Base-by-base conservation (phyloP, 116 monocot species). In the Iris pallida region DNA sequence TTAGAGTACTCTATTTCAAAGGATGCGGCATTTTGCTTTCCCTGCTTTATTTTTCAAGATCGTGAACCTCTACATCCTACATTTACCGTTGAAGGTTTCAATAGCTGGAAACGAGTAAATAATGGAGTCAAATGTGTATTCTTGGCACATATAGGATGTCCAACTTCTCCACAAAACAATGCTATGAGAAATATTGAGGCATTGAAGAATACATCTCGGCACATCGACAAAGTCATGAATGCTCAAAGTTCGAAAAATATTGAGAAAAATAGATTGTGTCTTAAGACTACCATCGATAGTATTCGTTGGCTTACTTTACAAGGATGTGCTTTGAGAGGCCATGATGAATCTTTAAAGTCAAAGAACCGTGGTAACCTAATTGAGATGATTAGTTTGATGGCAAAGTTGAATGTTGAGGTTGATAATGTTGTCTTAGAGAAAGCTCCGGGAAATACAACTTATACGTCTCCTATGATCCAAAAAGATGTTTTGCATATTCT, bases 401-500 rank as follows among this genome's bases (percentile, higher is more conserved):
- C 75, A 14, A 45, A 6, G 13, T 52, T 61, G 55, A 43, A 55
- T 44, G 45, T 45, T 6, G 15, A 68, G 6, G 55, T 55, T 41
- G 54, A 7, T 40, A 13, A 53, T 6, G 5, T 68, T 13, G 53
- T 66, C 40, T 20, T 75, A 48, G 68, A 75, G 5, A 75, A 68
- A 63, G 58, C 69, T 62, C 62, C 14, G 20, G 3, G 19, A 43
- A 53, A 53, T 62, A 7, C 52, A 0, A 70, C 63, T 43, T 76
- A 62, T 59, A 76, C 55, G 4, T 70, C 77, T 57, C 70, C 53
- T 7, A 20, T 44, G 3, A 69, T 55, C 45, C 54, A 76, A 46
- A 76, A 76, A 43, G 51, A 76, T 20, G 70, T 76, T 4, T 63
- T 70, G 14, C 17, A 64, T 20, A 64, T 70, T 69, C 64, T 56